A percentile compares a stretch with the other conserved stretches of the same genome.
These are phyloP conservation scores for Hippophae tibetana DNA, from an alignment of 306 rosid species.

Conservation along the genomic window DNA sequence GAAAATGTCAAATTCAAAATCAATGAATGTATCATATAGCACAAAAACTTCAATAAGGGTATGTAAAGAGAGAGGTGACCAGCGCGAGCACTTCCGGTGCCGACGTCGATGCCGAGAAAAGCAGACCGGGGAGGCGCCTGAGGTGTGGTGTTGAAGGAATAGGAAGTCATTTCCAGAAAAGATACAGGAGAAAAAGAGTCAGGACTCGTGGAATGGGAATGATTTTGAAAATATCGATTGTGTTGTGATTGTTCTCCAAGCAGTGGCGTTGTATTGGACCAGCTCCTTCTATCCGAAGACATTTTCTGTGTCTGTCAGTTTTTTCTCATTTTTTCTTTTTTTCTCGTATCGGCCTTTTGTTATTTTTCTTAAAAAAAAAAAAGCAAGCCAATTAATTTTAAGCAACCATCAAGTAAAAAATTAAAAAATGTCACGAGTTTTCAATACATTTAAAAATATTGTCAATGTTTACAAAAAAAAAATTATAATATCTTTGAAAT, in stretches of 20 bases:
- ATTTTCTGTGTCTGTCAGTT: conserved; percentile 1
- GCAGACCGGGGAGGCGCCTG: conserved; percentile 30
- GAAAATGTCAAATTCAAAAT: too few relatives aligned
- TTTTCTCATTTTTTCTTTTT: neutral
- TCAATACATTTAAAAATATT: too few relatives aligned
- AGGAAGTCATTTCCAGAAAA: conserved; percentile 40
- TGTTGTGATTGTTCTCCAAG: conserved; percentile 17
- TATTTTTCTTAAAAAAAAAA: too few relatives aligned
- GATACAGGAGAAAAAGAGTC: conserved; percentile 6
- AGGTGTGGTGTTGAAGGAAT: conserved; percentile 8
- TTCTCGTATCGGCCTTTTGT: neutral
- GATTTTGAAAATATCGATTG: conserved; percentile 5
- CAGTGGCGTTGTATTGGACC: conserved; percentile 26
- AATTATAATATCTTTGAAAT: too few relatives aligned
- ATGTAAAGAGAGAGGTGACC: conserved; percentile 28
- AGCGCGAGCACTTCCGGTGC: conserved; percentile 96
- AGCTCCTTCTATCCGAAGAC: conserved; percentile 23
- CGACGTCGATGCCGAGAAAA: conserved; percentile 89
- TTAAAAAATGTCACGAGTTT: too few relatives aligned
- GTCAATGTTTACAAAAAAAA: too few relatives aligned
- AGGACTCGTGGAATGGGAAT: neutral
- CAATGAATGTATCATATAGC: neutral
- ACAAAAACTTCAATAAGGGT: neutral
- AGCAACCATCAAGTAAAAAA: too few relatives aligned
- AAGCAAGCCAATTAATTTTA: too few relatives aligned